Percentiles rank a stretch among this genome's conserved stretches.
Evolutionary conservation across 2,329 filamentous ascomycete species (phyloP).

Genomic region (Talaromyces sp.): DNA sequence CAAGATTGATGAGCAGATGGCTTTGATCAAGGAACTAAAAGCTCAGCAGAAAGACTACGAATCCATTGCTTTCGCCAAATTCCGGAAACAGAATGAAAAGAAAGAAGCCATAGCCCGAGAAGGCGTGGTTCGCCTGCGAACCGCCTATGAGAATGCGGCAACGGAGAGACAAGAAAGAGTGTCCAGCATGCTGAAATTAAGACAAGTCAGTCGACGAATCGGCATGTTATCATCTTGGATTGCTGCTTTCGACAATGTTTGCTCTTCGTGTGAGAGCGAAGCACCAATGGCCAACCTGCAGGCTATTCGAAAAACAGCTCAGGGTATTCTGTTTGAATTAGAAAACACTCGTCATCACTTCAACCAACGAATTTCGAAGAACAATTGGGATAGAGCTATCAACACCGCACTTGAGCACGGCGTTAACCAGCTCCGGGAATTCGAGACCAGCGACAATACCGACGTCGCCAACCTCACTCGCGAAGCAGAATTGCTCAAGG

Average conservation of each 20-base stretch:
- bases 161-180: slow-evolving; percentile 74
- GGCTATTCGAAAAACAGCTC: slow-evolving; percentile 79
- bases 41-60: slow-evolving; percentile 89
- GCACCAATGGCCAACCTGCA: slow-evolving; percentile 62
- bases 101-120: slow-evolving; percentile 71
- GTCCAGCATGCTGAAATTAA: slow-evolving; percentile 73
- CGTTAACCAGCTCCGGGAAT: slow-evolving; percentile 68
- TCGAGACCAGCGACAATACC: slow-evolving; percentile 61
- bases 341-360: slow-evolving; percentile 88
- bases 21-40: slow-evolving; percentile 92
- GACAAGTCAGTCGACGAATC: slow-evolving; percentile 79
- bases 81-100: slow-evolving; percentile 86
- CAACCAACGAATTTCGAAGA: slow-evolving; percentile 74
- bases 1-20: slow-evolving; percentile 98
- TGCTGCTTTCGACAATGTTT: slow-evolving; percentile 80
- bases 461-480: slow-evolving; percentile 70
- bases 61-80: slow-evolving; percentile 75
- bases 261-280: slow-evolving; percentile 65
- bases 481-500: slow-evolving; percentile 82
- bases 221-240: slow-evolving; percentile 87
- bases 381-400: slow-evolving; percentile 80
- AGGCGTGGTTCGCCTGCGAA: slow-evolving; percentile 72
- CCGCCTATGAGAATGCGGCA: slow-evolving; percentile 76
- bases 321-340: slow-evolving; percentile 82
- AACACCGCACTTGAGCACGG: slow-evolving; percentile 86